phyloP scores from a whole-genome alignment of 768 basidiomycete species.

The Psilocybe azurescens region DNA sequence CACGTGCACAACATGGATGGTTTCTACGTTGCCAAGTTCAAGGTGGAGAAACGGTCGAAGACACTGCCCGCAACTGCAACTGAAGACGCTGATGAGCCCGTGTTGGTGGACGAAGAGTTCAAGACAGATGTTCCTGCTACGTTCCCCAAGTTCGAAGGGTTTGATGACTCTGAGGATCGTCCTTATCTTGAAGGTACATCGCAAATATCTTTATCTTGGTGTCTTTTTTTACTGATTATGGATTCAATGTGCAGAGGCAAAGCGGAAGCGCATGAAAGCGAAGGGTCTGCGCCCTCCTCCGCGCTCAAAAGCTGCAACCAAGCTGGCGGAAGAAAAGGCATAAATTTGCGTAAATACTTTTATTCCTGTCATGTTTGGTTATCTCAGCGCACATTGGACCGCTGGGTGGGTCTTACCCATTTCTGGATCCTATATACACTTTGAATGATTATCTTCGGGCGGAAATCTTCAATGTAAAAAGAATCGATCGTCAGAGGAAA shows the following conservation, averaged over 20 bases:
- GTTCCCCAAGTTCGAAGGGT: constrained; percentile 48
- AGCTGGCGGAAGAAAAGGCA: constrained; percentile 30
- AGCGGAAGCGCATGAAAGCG: constrained; percentile 76
- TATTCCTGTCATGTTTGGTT: neutral
- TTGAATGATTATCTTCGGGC: neutral
- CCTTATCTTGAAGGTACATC: constrained; percentile 75
- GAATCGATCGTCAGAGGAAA: too few species aligned
- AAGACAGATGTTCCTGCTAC: constrained; percentile 25
- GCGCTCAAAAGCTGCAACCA: constrained; percentile 39
- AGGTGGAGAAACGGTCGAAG: constrained; percentile 83
- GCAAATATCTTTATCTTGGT: constrained; percentile 8
- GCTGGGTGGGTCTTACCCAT: neutral
- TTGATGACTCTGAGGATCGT: constrained; percentile 79
- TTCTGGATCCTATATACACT: neutral
- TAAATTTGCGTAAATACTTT: constrained; percentile 12
- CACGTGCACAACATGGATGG: constrained; percentile 99
- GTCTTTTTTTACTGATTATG: constrained; percentile 2
- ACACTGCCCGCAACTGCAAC: constrained; percentile 25
- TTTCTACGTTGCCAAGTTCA: constrained; percentile 98
- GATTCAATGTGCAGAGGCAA: constrained; percentile 55
- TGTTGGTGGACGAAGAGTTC: constrained; percentile 35
- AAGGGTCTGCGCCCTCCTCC: constrained; percentile 74
- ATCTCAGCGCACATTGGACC: neutral
- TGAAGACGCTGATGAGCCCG: constrained; percentile 36
- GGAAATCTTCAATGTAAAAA: neutral